Evolutionary conservation across 805 yeast genomes (phyloP), one percentile per base, ranked within the genome.

Genomic region (Pichia deserticola): DNA sequence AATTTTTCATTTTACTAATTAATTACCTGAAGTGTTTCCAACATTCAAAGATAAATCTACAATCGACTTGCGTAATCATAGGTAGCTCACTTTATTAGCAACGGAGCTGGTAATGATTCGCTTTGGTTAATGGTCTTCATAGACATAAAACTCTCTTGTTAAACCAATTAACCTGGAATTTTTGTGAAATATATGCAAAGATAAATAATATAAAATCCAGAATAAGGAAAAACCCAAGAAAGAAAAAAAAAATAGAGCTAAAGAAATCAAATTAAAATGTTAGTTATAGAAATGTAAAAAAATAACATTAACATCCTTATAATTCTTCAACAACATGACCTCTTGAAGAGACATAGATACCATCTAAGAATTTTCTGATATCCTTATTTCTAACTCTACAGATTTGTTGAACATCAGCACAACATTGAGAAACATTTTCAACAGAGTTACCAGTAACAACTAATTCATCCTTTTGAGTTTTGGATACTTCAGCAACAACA

Each of bases 361-460:
- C 99, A 77, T 95, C 99, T 82, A 93, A 86, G 84, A 92, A 92
- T 84, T 92, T 92, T 80, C 99, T 88, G 90, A 93, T 92, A 93
- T 92, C 99, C 92, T 93, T 93, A 93, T 92, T 92, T 82, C 96
- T 87, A 72, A 89, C 98, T 75, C 95, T 84, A 82, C 97, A 89
- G 75, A 82, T 82, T 81, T 92, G 98, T 78, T 92, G 97, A 68
- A 93, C 81, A 72, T 89, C 97, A 68, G 99, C 99, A 75, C 96
- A 93, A 70, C 89, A 86, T 79, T 92, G 99, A 60, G 98, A 93
- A 64, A 92, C 99, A 69, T 82, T 87, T 79, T 92, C 97, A 65
- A 89, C 80, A 57, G 97, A 92, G 92, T 89, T 90, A 78, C 99
- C 99, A 60, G 81, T 71, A 66, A 93, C 79, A 62, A 86, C 74